These are phyloP conservation scores for Metarhizium rileyi DNA, from an alignment of 2,329 filamentous ascomycete genomes.

Conservation along the genomic window DNA sequence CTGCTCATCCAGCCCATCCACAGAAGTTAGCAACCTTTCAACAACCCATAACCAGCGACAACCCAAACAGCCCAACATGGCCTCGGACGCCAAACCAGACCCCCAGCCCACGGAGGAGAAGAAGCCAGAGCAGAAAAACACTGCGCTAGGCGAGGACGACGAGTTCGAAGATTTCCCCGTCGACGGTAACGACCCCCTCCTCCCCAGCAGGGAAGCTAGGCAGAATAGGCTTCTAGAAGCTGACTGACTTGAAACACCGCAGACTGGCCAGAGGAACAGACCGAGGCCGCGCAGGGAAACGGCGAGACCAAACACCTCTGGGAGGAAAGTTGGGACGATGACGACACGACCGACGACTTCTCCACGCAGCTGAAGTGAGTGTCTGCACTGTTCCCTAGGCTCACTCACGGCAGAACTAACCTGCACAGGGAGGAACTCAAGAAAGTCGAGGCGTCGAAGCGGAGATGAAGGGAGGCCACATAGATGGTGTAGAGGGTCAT, in stretches of 20 bases:
- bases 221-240: background rate
- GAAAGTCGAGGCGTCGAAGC: conserved; percentile 76
- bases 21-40: background rate
- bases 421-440: conserved; percentile 71
- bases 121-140: conserved; percentile 36
- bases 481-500: background rate
- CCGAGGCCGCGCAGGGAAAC: conserved; percentile 63
- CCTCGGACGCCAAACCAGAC: conserved; percentile 16
- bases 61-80: conserved; percentile 3
- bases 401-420: conserved; percentile 8
- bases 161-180: conserved; percentile 99
- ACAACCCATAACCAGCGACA: background rate
- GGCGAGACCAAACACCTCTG: conserved; percentile 72
- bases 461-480: conserved; percentile 30
- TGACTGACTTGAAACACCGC: conserved; percentile 1
- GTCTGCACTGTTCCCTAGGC: no score
- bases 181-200: conserved; percentile 54
- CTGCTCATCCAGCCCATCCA: background rate
- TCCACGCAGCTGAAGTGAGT: conserved; percentile 84
- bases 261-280: conserved; percentile 94
- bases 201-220: background rate
- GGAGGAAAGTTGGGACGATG: conserved; percentile 99
- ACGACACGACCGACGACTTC: conserved; percentile 95
- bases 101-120: conserved; percentile 21
- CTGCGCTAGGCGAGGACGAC: conserved; percentile 87